A percentile compares a stretch with the other conserved stretches of the same genome.
These are phyloP conservation scores for Hypoxylon sp. DNA, from an alignment of 2,329 filamentous ascomycete genomes.

Conservation along the genomic window DNA sequence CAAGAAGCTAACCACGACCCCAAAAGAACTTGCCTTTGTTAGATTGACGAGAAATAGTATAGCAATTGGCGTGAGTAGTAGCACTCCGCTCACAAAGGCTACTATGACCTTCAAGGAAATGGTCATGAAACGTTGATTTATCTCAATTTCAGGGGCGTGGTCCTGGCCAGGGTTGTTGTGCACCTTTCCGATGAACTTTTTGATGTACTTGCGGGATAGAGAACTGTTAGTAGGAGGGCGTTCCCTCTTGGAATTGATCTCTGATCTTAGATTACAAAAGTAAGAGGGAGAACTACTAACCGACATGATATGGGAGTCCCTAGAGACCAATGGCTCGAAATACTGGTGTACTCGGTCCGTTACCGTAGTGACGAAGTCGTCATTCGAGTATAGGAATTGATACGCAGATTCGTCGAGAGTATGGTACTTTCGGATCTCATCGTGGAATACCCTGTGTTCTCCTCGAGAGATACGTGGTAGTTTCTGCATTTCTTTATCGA, in stretches of 20 bases:
- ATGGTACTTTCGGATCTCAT: neutral
- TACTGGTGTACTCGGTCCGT: constrained; percentile 22
- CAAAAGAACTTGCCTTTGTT: neutral
- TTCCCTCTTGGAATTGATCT: neutral
- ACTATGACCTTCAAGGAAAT: constrained; percentile 9
- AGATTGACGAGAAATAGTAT: constrained; percentile 32
- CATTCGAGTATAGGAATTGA: constrained; percentile 13
- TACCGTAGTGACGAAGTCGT: constrained; percentile 25
- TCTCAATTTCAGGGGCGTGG: constrained; percentile 15
- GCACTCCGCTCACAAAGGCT: constrained; percentile 10
- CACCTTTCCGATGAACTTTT: constrained; percentile 16
- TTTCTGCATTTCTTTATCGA: constrained; percentile 25
- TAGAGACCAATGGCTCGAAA: constrained; percentile 25
- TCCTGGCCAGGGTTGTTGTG: neutral
- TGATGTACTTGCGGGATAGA: constrained; percentile 14
- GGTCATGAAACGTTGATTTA: constrained; percentile 1
- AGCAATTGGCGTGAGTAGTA: constrained; percentile 27
- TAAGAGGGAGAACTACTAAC: constrained; percentile 5
- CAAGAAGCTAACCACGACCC: constrained; percentile 22
- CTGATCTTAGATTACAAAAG: neutral
- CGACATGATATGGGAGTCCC: neutral
- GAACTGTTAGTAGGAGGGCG: neutral
- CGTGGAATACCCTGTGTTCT: constrained; percentile 17
- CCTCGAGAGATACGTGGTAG: constrained; percentile 21
- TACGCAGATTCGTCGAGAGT: constrained; percentile 4